Base-by-base conservation (phyloP, 129 eudicot species). In the Oenanthe sinensis region DNA sequence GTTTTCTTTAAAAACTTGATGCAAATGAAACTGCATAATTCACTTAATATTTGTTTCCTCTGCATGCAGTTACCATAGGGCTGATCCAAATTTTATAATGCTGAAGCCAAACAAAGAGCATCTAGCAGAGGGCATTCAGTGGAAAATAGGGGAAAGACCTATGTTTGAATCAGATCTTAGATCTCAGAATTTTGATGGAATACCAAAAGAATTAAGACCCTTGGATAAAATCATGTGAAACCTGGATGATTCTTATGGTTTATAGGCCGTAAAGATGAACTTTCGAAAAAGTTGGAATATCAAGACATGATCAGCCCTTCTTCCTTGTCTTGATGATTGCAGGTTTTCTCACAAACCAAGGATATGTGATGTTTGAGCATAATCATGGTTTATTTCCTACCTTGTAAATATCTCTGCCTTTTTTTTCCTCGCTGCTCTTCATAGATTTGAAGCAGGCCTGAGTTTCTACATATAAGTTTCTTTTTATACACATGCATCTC, bases 81-180 rank as follows among this genome's bases (percentile, higher is more conserved):
- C 97, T 60, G 98, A 93, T 83, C 97, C 98, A 13, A 93, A 91
- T 79, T 93, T 83, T 39, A 90, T 91, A 62, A 93, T 93, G 98
- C 90, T 93, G 87, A 91, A 91, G 70, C 97, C 98, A 42, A 91
- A 75, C 88, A 93, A 89, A 85, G 98, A 91, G 81, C 98, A 91
- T 83, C 77, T 91, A 52, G 98, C 97, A 15, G 98, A 93, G 75
- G 95, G 97, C 33, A 84, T 89, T 55, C 91, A 89, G 24, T 93
- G 98, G 97, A 88, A 93, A 82, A 82, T 79, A 15, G 97, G 98
- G 37, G 74, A 79, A 78, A 82, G 91, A 71, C 96, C 96, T 10
- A 55, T 93, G 81, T 78, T 91, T 46, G 92, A 91, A 84, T 85
- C 97, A 19, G 91, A 91, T 77, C 79, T 91, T 50, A 88, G 78